phyloP scores from a whole-genome alignment of 805 yeast genomes.

The Zygotorulaspora danielsina region DNA sequence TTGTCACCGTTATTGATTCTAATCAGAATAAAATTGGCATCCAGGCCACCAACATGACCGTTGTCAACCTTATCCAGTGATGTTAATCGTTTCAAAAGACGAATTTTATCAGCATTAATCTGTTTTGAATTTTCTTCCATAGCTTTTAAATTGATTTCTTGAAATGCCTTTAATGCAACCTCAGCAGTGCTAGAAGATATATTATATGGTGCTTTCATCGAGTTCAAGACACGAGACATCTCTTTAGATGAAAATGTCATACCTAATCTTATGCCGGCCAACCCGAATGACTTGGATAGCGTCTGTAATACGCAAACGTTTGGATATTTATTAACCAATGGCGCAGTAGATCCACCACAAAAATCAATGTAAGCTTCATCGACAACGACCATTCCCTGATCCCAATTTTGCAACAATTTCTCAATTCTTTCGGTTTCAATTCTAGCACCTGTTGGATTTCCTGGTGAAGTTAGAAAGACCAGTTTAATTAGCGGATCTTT shows the following conservation, averaged over 20 bases:
- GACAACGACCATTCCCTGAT: slow-evolving; percentile 77
- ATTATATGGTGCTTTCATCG: slow-evolving; percentile 95
- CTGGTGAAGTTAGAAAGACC: slow-evolving; percentile 88
- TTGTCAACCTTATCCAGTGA: slow-evolving; percentile 59
- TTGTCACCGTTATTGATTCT: slow-evolving; percentile 76
- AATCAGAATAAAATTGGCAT: slow-evolving; percentile 78
- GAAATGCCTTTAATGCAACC: slow-evolving; percentile 70
- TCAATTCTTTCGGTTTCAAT: slow-evolving; percentile 49
- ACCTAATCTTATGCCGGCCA: slow-evolving; percentile 92
- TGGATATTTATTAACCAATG: slow-evolving; percentile 75
- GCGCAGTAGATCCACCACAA: slow-evolving; percentile 67
- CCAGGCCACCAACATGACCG: slow-evolving; percentile 72
- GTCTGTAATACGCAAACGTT: slow-evolving; percentile 89
- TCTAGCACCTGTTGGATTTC: slow-evolving; percentile 85
- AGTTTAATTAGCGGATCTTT: slow-evolving; percentile 65
- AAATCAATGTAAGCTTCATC: slow-evolving; percentile 97
- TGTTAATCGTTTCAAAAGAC: slow-evolving; percentile 51
- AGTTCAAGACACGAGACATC: slow-evolving; percentile 66
- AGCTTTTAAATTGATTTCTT: slow-evolving; percentile 47
- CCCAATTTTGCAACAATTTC: slow-evolving; percentile 44
- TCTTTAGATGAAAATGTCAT: slow-evolving; percentile 61
- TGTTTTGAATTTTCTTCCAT: slow-evolving; percentile 54
- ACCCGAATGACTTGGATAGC: slow-evolving; percentile 88
- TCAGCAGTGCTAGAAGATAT: slow-evolving; percentile 76
- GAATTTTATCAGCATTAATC: slow-evolving; percentile 52